phyloP scores from a whole-genome alignment of 352 stramenopile genomes.

The Blastocystis sp. region DNA sequence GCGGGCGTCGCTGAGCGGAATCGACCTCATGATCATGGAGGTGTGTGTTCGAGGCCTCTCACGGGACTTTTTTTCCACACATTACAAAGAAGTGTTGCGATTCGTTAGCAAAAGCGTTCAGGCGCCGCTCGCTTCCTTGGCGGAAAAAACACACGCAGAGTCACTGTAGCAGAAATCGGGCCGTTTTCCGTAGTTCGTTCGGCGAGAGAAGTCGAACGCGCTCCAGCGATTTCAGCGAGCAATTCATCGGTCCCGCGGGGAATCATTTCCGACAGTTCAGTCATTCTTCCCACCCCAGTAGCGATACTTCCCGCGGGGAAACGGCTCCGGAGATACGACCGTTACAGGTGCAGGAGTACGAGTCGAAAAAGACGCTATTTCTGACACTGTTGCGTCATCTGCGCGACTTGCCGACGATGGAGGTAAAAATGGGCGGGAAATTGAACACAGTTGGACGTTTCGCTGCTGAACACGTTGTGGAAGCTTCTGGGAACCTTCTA shows the following conservation, averaged over 20 bases:
- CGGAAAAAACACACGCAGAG: background rate
- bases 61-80: background rate
- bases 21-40: background rate
- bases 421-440: background rate
- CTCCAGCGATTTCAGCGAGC: no score
- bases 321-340: background rate
- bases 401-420: background rate
- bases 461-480: conserved; percentile 13
- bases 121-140: no score
- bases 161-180: no score
- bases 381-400: background rate
- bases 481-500: background rate
- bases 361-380: background rate
- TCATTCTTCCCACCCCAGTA: background rate
- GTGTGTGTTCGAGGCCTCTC: background rate
- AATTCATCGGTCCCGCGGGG: background rate
- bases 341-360: background rate
- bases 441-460: background rate
- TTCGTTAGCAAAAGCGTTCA: background rate
- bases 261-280: background rate
- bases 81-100: background rate
- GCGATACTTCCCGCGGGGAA: background rate
- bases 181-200: no score
- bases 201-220: no score
- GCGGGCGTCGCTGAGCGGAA: background rate